These are phyloP conservation scores for Pseudogymnoascus destructans DNA, from an alignment of 2,329 filamentous ascomycete species.

Conservation along the genomic window DNA sequence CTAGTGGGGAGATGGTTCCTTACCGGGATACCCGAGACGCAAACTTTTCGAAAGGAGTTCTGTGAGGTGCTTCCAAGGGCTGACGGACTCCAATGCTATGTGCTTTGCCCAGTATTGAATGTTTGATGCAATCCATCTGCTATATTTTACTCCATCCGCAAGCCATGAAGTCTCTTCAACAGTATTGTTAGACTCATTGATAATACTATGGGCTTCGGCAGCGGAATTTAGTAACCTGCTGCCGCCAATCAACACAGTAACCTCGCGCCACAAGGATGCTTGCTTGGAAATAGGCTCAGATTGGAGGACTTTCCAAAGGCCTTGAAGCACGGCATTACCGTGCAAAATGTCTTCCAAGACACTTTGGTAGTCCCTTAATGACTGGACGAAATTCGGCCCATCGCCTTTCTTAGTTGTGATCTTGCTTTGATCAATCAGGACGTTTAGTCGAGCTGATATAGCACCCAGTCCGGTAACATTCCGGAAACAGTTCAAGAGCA, in stretches of 20 bases:
- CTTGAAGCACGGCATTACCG: conserved; percentile 29
- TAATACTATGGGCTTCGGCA: conserved; percentile 39
- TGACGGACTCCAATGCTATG: conserved; percentile 15
- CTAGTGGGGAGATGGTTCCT: not conserved
- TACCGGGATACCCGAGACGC: conserved; percentile 24
- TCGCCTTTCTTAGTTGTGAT: conserved; percentile 20
- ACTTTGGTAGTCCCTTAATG: conserved; percentile 29
- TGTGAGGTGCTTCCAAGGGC: conserved; percentile 19
- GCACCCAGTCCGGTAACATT: conserved; percentile 70
- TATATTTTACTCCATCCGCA: conserved; percentile 22
- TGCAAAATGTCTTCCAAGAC: conserved; percentile 32
- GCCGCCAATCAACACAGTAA: conserved; percentile 43
- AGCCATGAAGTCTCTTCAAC: conserved; percentile 22
- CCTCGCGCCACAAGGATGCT: conserved; percentile 49
- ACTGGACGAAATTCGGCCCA: conserved; percentile 25
- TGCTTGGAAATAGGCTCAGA: conserved; percentile 29
- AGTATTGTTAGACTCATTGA: conserved; percentile 23
- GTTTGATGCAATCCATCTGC: conserved; percentile 24
- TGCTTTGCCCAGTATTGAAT: conserved; percentile 20
- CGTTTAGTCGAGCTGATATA: conserved; percentile 55
- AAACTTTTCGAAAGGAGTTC: conserved; percentile 23
- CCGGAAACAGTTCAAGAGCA: conserved; percentile 51
- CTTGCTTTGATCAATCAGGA: conserved; percentile 41
- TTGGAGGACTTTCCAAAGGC: conserved; percentile 34
- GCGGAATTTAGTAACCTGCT: conserved; percentile 44